A percentile compares a stretch with the other conserved stretches of the same genome.
Evolutionary conservation across 345 rosid species (phyloP).

Genomic region (Sisymbrium altissimum): DNA sequence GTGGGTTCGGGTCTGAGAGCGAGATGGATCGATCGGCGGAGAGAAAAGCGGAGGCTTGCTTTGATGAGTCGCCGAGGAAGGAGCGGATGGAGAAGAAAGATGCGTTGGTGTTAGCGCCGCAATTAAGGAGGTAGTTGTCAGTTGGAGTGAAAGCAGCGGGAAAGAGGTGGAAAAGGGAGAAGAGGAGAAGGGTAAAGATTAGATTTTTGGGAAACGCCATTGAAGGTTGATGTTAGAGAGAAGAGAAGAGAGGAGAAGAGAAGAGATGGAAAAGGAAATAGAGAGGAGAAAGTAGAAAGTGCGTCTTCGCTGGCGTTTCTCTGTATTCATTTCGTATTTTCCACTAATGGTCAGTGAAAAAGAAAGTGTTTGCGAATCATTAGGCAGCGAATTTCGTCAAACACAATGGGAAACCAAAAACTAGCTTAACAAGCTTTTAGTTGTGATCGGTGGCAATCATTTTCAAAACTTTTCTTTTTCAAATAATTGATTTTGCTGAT

Average conservation of each 20-base stretch:
- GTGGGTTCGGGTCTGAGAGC: constrained; percentile 48
- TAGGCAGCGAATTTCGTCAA: constrained; percentile 22
- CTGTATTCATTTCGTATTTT: constrained; percentile 13
- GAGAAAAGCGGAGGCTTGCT: constrained; percentile 36
- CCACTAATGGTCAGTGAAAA: constrained; percentile 23
- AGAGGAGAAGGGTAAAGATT: constrained; percentile 26
- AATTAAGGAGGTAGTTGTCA: constrained; percentile 76
- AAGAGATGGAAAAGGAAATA: neutral
- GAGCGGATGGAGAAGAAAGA: constrained; percentile 52
- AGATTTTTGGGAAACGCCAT: constrained; percentile 24
- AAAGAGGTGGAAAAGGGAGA: constrained; percentile 23
- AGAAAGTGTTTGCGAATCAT: constrained; percentile 16
- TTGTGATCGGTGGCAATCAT: constrained; percentile 23
- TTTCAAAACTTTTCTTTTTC: constrained; percentile 13
- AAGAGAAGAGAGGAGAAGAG: neutral
- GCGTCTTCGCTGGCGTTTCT: constrained; percentile 25
- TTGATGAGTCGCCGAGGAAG: constrained; percentile 57
- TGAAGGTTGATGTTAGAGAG: neutral
- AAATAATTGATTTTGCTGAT: neutral
- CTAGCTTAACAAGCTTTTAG: neutral
- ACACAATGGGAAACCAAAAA: constrained; percentile 25
- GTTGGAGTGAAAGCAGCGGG: constrained; percentile 54
- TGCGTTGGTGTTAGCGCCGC: constrained; percentile 58
- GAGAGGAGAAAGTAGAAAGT: constrained; percentile 24
- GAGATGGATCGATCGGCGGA: constrained; percentile 46